A percentile compares a stretch with the other conserved stretches of the same genome.
These are phyloP conservation scores for Pseudogymnoascus pannorum DNA, from an alignment of 2,329 filamentous ascomycete genomes.

Conservation along the genomic window DNA sequence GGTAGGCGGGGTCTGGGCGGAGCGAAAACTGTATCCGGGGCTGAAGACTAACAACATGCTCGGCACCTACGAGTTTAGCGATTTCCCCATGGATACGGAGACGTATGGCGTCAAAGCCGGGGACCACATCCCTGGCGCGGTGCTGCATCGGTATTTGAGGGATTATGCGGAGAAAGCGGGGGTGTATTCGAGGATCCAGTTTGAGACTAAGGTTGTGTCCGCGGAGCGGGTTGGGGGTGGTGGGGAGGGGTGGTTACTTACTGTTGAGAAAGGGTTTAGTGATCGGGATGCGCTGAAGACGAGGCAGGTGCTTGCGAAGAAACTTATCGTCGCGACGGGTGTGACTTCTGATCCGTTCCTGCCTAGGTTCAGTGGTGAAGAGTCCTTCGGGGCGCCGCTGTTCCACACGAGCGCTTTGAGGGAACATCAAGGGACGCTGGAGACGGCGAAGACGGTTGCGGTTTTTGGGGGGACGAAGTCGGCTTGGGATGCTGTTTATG, in stretches of 20 bases:
- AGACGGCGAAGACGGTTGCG: conserved; percentile 38
- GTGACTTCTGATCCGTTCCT: conserved; percentile 44
- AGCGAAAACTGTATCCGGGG: conserved; percentile 58
- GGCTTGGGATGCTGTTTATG: conserved; percentile 58
- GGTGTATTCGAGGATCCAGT: conserved; percentile 39
- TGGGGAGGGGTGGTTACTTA: conserved; percentile 41
- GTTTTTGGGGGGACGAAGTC: conserved; percentile 59
- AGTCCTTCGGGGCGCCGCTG: conserved; percentile 38
- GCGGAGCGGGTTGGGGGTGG: conserved; percentile 37
- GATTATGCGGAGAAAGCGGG: conserved; percentile 47
- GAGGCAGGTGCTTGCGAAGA: conserved; percentile 31
- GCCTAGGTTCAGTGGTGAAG: conserved; percentile 40
- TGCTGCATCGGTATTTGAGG: conserved; percentile 48
- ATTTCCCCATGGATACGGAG: conserved; percentile 60
- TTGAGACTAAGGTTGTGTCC: conserved; percentile 42
- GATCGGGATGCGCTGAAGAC: conserved; percentile 16
- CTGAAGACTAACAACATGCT: conserved; percentile 69
- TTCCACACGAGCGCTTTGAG: conserved; percentile 45
- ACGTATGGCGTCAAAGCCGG: conserved; percentile 41
- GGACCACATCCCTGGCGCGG: conserved; percentile 49
- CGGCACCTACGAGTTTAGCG: conserved; percentile 65
- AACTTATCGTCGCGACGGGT: conserved; percentile 49
- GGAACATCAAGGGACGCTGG: conserved; percentile 34
- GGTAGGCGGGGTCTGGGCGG: conserved; percentile 64
- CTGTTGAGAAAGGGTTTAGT: conserved; percentile 16